phyloP scores from a whole-genome alignment of 495 filamentous ascomycete species.

The Lophiotrema nucula region DNA sequence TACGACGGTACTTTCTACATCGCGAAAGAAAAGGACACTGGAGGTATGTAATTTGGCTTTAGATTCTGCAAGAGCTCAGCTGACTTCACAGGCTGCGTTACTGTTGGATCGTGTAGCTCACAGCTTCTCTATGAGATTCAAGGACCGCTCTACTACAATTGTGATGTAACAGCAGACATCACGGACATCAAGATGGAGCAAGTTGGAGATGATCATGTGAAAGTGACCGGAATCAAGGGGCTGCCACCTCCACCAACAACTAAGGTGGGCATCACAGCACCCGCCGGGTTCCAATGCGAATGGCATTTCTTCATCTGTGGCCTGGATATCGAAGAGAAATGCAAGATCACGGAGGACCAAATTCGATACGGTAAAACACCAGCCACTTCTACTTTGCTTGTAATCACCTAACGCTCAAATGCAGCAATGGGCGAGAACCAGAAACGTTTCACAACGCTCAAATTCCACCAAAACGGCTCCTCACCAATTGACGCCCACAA shows the following conservation, averaged over 20 bases:
- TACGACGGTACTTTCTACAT: slow-evolving; percentile 30
- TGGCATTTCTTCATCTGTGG: slow-evolving; percentile 34
- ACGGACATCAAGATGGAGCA: slow-evolving; percentile 39
- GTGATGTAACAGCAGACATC: slow-evolving; percentile 42
- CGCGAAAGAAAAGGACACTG: slow-evolving; percentile 31
- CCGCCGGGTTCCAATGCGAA: slow-evolving; percentile 37
- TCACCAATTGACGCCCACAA: slow-evolving; percentile 35
- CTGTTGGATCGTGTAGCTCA: slow-evolving; percentile 24
- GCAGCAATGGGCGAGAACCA: slow-evolving; percentile 21
- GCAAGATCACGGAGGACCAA: slow-evolving; percentile 34
- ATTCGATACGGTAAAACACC: slow-evolving; percentile 25
- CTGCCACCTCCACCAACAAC: slow-evolving; percentile 42
- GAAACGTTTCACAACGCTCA: slow-evolving; percentile 34
- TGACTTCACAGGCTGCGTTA: slow-evolving; percentile 22
- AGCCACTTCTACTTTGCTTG: background rate
- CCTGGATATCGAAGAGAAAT: slow-evolving; percentile 38
- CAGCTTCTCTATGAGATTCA: slow-evolving; percentile 43
- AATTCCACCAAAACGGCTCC: slow-evolving; percentile 40
- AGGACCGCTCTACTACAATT: slow-evolving; percentile 37
- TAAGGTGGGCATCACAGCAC: slow-evolving; percentile 36
- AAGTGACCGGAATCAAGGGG: slow-evolving; percentile 40
- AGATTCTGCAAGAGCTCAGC: background rate
- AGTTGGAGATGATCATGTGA: slow-evolving; percentile 37
- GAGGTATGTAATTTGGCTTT: slow-evolving; percentile 22
- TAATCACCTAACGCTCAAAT: background rate